Conservation (phyloP, 2,329 filamentous ascomycete species). For the Thyridium curvatum region DNA sequence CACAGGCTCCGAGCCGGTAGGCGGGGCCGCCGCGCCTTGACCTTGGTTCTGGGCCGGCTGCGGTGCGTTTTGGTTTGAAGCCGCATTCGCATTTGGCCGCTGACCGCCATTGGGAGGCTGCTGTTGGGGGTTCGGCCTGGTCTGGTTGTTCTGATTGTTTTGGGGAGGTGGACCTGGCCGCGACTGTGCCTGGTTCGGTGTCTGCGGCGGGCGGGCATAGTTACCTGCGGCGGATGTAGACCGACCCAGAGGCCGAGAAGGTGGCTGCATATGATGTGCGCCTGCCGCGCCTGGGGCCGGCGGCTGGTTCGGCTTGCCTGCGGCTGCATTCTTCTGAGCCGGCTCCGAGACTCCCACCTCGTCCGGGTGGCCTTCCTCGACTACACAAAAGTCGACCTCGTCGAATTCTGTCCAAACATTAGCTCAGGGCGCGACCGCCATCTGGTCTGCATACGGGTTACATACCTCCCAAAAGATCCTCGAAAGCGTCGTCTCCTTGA, state of each 20-base stretch:
- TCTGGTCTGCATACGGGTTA: not conserved
- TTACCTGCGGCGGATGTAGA: slow-evolving; percentile 21
- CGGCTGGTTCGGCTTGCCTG: slow-evolving; percentile 20
- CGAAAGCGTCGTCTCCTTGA: slow-evolving; percentile 38
- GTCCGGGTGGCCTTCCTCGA: slow-evolving; percentile 66
- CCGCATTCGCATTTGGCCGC: slow-evolving; percentile 2
- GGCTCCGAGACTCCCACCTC: slow-evolving; percentile 57
- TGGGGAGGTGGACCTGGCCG: slow-evolving; percentile 12
- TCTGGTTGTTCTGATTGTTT: slow-evolving; percentile 7
- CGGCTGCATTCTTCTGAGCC: slow-evolving; percentile 20
- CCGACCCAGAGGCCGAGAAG: slow-evolving; percentile 22
- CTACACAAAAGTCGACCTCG: slow-evolving; percentile 68
- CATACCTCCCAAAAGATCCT: slow-evolving; percentile 44
- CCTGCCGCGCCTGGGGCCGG: too few species aligned
- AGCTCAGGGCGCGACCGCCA: slow-evolving; percentile 12
- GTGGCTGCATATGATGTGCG: slow-evolving; percentile 28
- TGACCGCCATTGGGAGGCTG: slow-evolving; percentile 15
- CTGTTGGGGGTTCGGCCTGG: slow-evolving; percentile 9
- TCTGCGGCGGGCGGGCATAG: slow-evolving; percentile 24
- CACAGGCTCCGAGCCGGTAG: slow-evolving; percentile 31
- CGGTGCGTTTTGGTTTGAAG: slow-evolving; percentile 13
- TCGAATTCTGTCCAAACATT: slow-evolving; percentile 56
- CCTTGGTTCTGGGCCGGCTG: slow-evolving; percentile 19
- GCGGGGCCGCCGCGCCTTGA: slow-evolving; percentile 1
- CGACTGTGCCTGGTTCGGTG: slow-evolving; percentile 22